phyloP scores from a whole-genome alignment of 306 rosid species.

The Cicer judaicum region DNA sequence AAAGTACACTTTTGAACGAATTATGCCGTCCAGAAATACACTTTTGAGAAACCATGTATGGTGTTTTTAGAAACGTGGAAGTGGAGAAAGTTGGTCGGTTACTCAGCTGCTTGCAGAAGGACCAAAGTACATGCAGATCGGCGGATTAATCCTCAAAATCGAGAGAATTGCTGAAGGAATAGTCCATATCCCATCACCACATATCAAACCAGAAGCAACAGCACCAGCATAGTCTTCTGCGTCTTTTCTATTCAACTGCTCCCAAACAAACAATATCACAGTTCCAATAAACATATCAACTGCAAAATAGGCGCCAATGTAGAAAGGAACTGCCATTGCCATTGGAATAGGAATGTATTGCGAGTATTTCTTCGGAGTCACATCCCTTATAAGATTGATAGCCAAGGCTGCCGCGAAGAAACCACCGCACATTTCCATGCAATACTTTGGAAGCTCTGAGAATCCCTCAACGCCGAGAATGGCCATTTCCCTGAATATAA shows the following conservation, averaged over 20 bases:
- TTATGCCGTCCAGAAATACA: not conserved
- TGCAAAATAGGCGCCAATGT: constrained; percentile 93
- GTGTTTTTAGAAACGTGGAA: not conserved
- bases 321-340: constrained; percentile 97
- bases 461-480: constrained; percentile 85
- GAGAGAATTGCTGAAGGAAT: constrained; percentile 92
- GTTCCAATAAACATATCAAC: constrained; percentile 91
- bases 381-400: constrained; percentile 74
- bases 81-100: not conserved
- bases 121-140: constrained; percentile 94
- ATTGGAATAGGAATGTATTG: constrained; percentile 87
- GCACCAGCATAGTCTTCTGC: constrained; percentile 91
- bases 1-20: not conserved
- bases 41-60: not conserved
- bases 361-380: constrained; percentile 66
- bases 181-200: constrained; percentile 98
- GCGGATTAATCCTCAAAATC: constrained; percentile 80
- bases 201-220: constrained; percentile 93
- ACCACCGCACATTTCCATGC: constrained; percentile 73
- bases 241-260: constrained; percentile 67
- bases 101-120: constrained; percentile 65
- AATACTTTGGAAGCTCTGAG: constrained; percentile 89
- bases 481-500: constrained; percentile 93
- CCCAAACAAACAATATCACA: constrained; percentile 81
- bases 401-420: constrained; percentile 77